phyloP scores from a whole-genome alignment of 805 yeast species.

The Pichia exigua region DNA sequence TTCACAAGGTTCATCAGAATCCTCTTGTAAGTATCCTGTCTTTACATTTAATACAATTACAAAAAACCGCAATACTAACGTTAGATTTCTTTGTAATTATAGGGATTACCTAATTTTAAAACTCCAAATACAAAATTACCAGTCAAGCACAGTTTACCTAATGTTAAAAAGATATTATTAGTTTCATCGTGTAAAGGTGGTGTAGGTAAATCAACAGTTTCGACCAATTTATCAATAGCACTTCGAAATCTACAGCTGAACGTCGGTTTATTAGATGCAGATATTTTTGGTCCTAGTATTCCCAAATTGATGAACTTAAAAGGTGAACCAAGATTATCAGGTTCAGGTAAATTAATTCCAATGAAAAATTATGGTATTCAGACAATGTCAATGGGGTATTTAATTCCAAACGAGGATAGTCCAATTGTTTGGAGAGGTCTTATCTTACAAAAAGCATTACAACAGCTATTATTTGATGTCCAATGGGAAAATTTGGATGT shows the following conservation, averaged over 20 bases:
- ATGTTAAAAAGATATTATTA: constrained; percentile 53
- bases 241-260: constrained; percentile 44
- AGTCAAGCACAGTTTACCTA: constrained; percentile 44
- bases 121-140: constrained; percentile 46
- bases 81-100: not conserved
- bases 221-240: constrained; percentile 61
- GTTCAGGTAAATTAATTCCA: constrained; percentile 53
- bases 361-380: constrained; percentile 66
- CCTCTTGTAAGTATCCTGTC: constrained; percentile 47
- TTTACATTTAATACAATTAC: not conserved
- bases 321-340: constrained; percentile 59
- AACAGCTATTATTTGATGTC: constrained; percentile 77
- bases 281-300: constrained; percentile 77
- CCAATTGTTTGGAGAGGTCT: constrained; percentile 83
- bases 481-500: constrained; percentile 64
- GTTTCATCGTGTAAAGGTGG: constrained; percentile 79
- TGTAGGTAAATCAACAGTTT: constrained; percentile 72
- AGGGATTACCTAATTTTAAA: constrained; percentile 38
- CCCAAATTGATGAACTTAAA: constrained; percentile 61
- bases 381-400: constrained; percentile 86
- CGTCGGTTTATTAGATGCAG: constrained; percentile 71
- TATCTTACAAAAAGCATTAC: constrained; percentile 80
- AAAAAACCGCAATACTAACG: constrained; percentile 4
- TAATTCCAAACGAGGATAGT: constrained; percentile 54
- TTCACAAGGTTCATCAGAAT: constrained; percentile 33